Base-by-base conservation (phyloP, 257 asterid species). In the Thymus mandschuricus region DNA sequence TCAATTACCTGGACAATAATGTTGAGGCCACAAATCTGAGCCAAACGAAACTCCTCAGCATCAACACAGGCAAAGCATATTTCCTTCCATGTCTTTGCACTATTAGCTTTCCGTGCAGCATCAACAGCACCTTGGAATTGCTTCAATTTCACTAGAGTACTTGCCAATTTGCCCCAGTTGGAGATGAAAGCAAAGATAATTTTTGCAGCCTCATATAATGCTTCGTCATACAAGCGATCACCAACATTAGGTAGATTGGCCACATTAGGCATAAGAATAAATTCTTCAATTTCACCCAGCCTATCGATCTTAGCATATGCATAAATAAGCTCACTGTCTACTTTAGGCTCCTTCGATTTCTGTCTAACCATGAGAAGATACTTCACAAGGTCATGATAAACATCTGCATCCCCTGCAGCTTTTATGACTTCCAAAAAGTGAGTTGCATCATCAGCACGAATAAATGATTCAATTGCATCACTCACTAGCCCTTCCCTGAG, bases 11-110 rank as follows among this genome's bases (percentile, higher is more conserved):
- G 99, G 43, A 95, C 96, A 76, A 95, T 95, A 74, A 95, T 90
- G 85, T 92, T 95, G 72, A 95, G 99, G 80, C 99, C 99, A 72
- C 99, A 95, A 66, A 95, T 95, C 73, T 95, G 99, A 72, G 98
- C 99, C 94, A 95, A 85, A 30, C 99, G 99, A 85, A 95, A 95
- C 87, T 95, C 99, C 87, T 95, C 99, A 6, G 96, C 99, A 82
- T 92, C 97, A 60, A 95, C 99, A 74, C 99, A 92, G 66, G 99
- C 98, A 87, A 95, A 95, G 86, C 99, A 95, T 49, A 95, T 87
- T 71, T 95, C 99, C 81, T 95, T 95, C 99, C 99, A 95, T 48
- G 97, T 92, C 90, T 92, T 95, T 54, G 99, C 84, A 62, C 96
- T 95, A 71, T 95, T 95, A 60, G 99, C 99, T 86, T 95, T 95